phyloP scores from a whole-genome alignment of 345 rosid species.

The Schrenkiella parvula region DNA sequence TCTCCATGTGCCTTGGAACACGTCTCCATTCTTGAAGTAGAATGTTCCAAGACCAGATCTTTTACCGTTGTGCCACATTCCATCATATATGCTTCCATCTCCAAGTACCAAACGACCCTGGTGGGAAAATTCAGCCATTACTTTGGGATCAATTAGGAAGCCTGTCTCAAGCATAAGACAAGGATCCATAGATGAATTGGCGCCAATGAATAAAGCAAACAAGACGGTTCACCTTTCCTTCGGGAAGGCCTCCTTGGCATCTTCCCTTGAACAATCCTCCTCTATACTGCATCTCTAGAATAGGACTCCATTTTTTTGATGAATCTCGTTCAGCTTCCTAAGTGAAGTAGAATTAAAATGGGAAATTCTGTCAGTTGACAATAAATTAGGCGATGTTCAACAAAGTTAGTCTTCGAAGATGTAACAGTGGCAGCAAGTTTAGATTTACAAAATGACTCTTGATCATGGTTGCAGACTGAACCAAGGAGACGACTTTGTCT shows the following conservation, averaged over 20 bases:
- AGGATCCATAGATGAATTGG: neutral
- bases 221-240: conserved; percentile 71
- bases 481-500: neutral
- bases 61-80: conserved; percentile 92
- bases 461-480: neutral
- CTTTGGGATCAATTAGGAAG: conserved; percentile 10
- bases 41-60: conserved; percentile 86
- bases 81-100: conserved; percentile 90
- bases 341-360: conserved; percentile 1
- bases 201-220: neutral
- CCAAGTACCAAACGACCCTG: conserved; percentile 79
- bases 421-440: neutral
- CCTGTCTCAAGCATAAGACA: conserved; percentile 7
- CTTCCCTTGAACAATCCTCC: conserved; percentile 81
- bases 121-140: conserved; percentile 14
- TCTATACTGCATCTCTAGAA: conserved; percentile 82
- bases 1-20: conserved; percentile 98
- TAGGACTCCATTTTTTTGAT: conserved; percentile 81
- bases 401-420: neutral
- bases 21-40: conserved; percentile 91
- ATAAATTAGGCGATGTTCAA: neutral
- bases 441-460: neutral
- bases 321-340: conserved; percentile 92
- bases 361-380: conserved; percentile 2
- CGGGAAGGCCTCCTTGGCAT: conserved; percentile 98